Evolutionary conservation across 2,329 filamentous ascomycete genomes (phyloP).

Genomic region (Sphaceloma murrayae): DNA sequence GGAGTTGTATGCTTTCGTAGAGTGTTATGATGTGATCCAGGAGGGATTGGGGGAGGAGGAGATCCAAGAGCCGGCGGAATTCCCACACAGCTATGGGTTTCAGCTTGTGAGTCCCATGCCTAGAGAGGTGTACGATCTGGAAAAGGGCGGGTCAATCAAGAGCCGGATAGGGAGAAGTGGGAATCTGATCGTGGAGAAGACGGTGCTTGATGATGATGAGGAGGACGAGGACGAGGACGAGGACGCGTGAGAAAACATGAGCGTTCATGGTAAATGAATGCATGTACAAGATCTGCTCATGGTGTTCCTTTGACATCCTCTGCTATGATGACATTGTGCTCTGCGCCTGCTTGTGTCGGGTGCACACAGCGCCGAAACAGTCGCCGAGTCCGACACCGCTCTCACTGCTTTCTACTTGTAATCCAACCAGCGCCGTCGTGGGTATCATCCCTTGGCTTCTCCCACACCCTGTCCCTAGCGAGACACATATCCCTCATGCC

Average conservation of each 20-base stretch:
- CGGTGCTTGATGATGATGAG: constrained; percentile 46
- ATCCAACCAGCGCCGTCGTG: neutral
- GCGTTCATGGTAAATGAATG: too few relatives aligned
- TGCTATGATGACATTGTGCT: too few relatives aligned
- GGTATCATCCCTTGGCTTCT: neutral
- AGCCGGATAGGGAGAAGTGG: constrained; percentile 71
- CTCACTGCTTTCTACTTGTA: neutral
- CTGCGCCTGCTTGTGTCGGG: too few relatives aligned
- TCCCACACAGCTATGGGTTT: constrained; percentile 77
- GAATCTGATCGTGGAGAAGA: constrained; percentile 78
- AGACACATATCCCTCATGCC: constrained; percentile 26
- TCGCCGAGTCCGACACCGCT: too few relatives aligned
- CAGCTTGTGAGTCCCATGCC: constrained; percentile 78
- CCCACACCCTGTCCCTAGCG: constrained; percentile 28
- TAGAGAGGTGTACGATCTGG: constrained; percentile 65
- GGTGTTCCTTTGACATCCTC: too few relatives aligned
- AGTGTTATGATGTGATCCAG: constrained; percentile 65
- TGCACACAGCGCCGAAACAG: too few relatives aligned
- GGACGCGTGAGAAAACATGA: neutral
- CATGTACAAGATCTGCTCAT: neutral
- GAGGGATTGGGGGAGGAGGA: constrained; percentile 33
- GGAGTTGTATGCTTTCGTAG: constrained; percentile 91
- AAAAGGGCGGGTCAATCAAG: constrained; percentile 54
- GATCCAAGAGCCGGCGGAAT: constrained; percentile 51
- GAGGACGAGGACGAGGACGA: constrained; percentile 35